Base-by-base conservation (phyloP, 208 protist genomes). In the Perkinsela sp. region DNA sequence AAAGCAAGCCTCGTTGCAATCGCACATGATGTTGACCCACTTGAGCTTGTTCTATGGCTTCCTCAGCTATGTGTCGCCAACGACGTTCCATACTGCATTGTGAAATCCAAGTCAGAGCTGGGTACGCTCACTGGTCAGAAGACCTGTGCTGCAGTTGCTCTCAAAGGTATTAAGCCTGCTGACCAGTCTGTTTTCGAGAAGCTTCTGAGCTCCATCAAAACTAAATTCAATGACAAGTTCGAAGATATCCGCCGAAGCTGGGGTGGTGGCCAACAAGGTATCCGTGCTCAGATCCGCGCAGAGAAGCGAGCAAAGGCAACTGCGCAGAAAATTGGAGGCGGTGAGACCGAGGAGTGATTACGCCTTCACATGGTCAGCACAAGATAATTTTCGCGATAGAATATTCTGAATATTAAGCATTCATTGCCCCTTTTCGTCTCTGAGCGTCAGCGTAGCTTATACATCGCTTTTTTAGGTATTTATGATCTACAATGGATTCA, bases 1-100 rank as follows among this genome's bases (percentile, higher is more conserved):
- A 94, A 95, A 75, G 97, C 96, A 30, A 89, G 91, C 75, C 79
- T 99, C 30, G 97, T 99, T 70, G 83, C 99, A 70, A 98, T 99
- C 72, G 96, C 97, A 66, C 92, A 97, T 87, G 97, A 99, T 83
- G 96, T 99, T 73, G 95, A 98, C 77, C 97, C 97, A 70, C 88
- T 99, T 72, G 97, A 99, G 85, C 77, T 99, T 28, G 96, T 99
- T 69, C 69, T 99, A 30, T 99, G 91, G 91, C 84, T 99, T 66
- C 97, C 97, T 67, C 87, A 95, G 70, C 91, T 99, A 28, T 99
- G 96, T 90, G 82, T 89, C 71, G 95, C 97, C 78, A 91, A 96
- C 79, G 93, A 97, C 69, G 87, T 99, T 69, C 96, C 97, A 66
- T 99, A 98, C 85, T 93, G 87, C 77, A 99, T 99, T 75, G 95